Evolutionary conservation across 495 filamentous ascomycete genomes (phyloP), one percentile per base, ranked within the genome.

Genomic region (Collariella sp.): DNA sequence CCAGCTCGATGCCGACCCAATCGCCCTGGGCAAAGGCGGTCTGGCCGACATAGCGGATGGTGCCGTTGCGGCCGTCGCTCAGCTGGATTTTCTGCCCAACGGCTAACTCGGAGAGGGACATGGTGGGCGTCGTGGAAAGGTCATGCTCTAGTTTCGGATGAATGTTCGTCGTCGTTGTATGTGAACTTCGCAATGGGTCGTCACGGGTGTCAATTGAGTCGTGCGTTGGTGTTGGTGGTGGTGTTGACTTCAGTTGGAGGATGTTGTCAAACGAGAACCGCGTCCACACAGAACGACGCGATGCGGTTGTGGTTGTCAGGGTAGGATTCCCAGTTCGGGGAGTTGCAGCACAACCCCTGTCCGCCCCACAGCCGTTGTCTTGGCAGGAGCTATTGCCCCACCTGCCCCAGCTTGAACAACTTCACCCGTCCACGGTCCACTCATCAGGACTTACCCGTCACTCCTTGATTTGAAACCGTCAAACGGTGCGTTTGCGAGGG

Each of bases 1-100:
- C 83, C 54, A 98, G 79, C 76, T 95, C 91, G 42, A 97, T 78
- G 47, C 93, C 93, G 47, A 96, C 74, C 89, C 91, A 98, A 24
- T 88, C 84, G 50, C 90, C 94, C 3, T 68, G 65, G 31, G 88
- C 82, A 68, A 97, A 96, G 55, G 79, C 71, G 23, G 91, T 87
- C 41, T 77, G 73, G 57, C 93, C 93, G 55, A 88, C 70, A 67
- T 84, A 98, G 61, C 88, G 87, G 41, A 97, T 78, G 54, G 78
- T 83, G 60, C 77, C 93, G 50, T 76, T 77, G 57, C 84, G 86
- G 63, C 88, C 88, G 65, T 95, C 86, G 66, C 71, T 78, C 50
- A 93, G 79, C 67, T 78, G 77, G 68, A 95, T 79, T 33, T 59
- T 65, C 58, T 75, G 73, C 39, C 75, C 75, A 36, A 65, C 60